Evolutionary conservation across 2,329 filamentous ascomycete species (phyloP), one percentile per base, ranked within the genome.

Genomic region (Paracamarosporium sp.): DNA sequence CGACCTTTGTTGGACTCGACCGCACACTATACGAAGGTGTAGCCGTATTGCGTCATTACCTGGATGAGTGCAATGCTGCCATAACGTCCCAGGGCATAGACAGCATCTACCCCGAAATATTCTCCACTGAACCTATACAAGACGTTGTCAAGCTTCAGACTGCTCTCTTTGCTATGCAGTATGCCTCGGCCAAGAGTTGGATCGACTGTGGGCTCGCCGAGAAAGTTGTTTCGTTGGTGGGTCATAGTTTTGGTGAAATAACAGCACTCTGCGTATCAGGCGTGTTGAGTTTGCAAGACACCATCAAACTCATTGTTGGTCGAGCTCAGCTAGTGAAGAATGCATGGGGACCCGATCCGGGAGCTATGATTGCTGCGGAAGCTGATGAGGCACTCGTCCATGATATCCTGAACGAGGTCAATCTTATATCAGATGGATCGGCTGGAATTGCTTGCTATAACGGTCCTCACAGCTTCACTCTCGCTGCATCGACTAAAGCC

Each of bases 391-490:
- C 47, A 1, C 43, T 28, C 2, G 58, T 60, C 1, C 11, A 44
- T 15, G 13, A 53, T 7, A 17, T 55, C 11, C 20, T 59, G 30
- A 22, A 22, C 8, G 46, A 56, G 28, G 20, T 33, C 12, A 47
- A 53, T 20, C 36, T 61, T 30, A 20, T 67, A 58, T 67, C 63
- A 51, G 48, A 53, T 28, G 61, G 65, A 43, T 60, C 76, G 2
- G 75, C 73, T 24, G 13, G 3, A 8, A 79, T 85, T 33, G 83
- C 83, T 0, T 85, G 82, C 62, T 74, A 57, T 63, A 72, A 68
- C 44, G 59, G 48, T 0, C 78, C 78, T 0, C 62, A 57, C 4
- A 81, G 72, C 56, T 79, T 80, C 61, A 79, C 78, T 0, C 25
- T 85, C 2, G 79, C 78, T 25, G 66, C 67, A 2, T 54, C 55